These are phyloP conservation scores for Sporothrix mexicana DNA, from an alignment of 2,329 filamentous ascomycete species.

Conservation along the genomic window DNA sequence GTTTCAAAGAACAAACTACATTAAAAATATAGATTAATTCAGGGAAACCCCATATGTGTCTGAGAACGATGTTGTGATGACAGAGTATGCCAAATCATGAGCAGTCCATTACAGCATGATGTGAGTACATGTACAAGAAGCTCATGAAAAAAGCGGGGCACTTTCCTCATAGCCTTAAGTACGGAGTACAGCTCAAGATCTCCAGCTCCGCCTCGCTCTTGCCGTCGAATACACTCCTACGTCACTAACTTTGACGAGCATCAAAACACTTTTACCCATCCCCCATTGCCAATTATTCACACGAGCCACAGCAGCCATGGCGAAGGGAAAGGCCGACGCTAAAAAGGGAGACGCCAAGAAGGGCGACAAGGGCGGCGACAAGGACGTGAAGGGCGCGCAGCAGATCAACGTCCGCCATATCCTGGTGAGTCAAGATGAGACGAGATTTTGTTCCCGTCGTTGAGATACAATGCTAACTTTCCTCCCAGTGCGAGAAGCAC, in stretches of 20 bases:
- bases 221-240: not conserved
- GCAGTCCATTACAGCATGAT: not conserved
- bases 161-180: not conserved
- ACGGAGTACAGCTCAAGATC: not conserved
- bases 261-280: no score
- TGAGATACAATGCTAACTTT: no score
- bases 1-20: no score
- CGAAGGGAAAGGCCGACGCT: constrained; percentile 38
- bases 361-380: constrained; percentile 33
- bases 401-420: constrained; percentile 76
- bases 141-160: constrained; percentile 16
- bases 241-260: not conserved
- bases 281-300: not conserved
- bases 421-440: constrained; percentile 50
- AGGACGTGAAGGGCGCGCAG: constrained; percentile 39
- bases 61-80: no score
- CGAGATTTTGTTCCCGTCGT: no score
- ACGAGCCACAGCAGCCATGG: constrained; percentile 31
- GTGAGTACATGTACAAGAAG: not conserved
- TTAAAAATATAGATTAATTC: no score
- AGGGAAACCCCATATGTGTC: no score
- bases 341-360: constrained; percentile 38
- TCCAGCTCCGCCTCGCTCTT: constrained; percentile 2
- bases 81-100: no score
- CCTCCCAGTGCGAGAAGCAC: constrained; percentile 72